Percentiles rank a stretch among this genome's conserved stretches.
phyloP scores from a whole-genome alignment of 129 eudicot species.

The Centaurea solstitialis region DNA sequence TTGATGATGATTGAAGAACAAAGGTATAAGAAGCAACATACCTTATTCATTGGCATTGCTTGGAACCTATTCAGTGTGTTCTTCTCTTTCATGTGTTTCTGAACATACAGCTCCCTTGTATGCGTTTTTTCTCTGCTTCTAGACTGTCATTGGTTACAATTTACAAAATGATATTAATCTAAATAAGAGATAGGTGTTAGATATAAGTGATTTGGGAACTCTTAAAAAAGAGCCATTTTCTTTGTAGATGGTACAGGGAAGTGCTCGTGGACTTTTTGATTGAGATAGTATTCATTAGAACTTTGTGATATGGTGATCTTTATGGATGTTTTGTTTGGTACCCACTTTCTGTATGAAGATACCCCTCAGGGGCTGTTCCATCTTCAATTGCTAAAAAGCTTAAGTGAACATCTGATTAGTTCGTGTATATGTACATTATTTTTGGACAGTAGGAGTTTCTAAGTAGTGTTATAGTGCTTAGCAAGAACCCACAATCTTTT shows the following conservation, averaged over 20 bases:
- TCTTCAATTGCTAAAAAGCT: background rate
- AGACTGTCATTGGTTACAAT: no score
- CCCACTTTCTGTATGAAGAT: background rate
- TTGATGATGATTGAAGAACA: no score
- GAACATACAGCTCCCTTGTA: no score
- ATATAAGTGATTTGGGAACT: no score
- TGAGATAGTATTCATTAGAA: background rate
- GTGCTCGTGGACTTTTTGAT: background rate
- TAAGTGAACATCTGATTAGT: background rate
- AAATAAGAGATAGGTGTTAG: no score
- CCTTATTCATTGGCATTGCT: background rate
- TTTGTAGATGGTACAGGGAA: background rate
- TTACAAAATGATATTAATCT: no score
- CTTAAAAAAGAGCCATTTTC: background rate
- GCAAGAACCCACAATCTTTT: no score
- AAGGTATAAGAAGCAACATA: no score
- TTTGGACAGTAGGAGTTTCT: background rate
- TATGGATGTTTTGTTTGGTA: background rate
- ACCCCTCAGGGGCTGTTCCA: background rate
- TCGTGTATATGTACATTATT: no score
- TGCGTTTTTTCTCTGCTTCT: background rate
- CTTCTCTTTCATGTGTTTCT: background rate
- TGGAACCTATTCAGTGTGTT: background rate
- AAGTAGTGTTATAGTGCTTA: no score
- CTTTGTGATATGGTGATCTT: background rate